Percentiles rank a stretch among this genome's conserved stretches.
Conservation (phyloP, 345 rosid species). For the Punica granatum region DNA sequence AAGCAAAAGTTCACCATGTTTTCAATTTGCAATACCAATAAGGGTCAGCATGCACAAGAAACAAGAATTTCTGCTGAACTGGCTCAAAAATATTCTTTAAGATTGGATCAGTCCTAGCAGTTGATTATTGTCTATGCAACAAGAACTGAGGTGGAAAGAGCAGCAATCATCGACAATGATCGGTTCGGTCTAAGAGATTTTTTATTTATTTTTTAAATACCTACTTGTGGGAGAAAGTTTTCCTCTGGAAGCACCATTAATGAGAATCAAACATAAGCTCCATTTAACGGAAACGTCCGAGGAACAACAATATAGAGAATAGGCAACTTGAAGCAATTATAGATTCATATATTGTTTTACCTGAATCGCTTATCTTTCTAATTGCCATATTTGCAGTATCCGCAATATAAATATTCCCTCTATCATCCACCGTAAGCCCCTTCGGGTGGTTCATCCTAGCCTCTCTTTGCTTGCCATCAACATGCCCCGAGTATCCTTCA, state of each 20-base stretch:
- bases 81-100: neutral
- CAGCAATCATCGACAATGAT: neutral
- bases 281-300: neutral
- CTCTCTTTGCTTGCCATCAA: constrained; percentile 79
- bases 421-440: constrained; percentile 81
- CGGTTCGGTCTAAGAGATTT: neutral
- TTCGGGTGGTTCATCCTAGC: constrained; percentile 90
- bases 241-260: neutral
- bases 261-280: neutral
- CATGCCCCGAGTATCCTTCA: constrained; percentile 78
- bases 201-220: neutral
- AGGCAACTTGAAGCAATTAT: neutral
- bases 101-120: neutral
- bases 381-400: constrained; percentile 86
- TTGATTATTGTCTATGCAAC: neutral
- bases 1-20: neutral
- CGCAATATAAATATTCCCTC: constrained; percentile 87
- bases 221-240: neutral
- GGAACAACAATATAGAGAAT: neutral
- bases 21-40: neutral
- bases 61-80: neutral
- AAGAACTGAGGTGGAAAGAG: neutral
- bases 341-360: constrained; percentile 19
- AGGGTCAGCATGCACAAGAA: neutral
- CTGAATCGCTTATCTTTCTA: constrained; percentile 84